These are phyloP conservation scores for Dactylellina parvicollis DNA, from an alignment of 2,329 filamentous ascomycete genomes.

Conservation along the genomic window DNA sequence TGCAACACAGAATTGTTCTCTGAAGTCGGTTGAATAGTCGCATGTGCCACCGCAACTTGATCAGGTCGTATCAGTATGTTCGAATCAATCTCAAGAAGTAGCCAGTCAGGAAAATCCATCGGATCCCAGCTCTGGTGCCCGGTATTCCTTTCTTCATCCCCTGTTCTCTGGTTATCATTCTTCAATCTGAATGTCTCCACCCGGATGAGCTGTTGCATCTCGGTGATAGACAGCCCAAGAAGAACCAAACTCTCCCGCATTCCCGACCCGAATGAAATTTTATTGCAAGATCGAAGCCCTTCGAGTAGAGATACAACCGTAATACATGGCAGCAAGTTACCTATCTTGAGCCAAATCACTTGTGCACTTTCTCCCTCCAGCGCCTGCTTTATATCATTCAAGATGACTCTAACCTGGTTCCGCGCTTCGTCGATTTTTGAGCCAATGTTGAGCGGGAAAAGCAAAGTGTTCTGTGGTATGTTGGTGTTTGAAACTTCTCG, in stretches of 20 bases:
- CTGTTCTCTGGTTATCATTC: constrained; percentile 54
- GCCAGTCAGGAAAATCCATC: constrained; percentile 67
- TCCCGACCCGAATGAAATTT: constrained; percentile 10
- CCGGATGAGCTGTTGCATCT: constrained; percentile 31
- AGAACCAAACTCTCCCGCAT: constrained; percentile 38
- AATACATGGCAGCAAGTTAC: constrained; percentile 30
- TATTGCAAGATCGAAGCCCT: constrained; percentile 30
- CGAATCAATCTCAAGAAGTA: constrained; percentile 73
- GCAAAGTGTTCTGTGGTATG: not conserved
- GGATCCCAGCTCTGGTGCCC: constrained; percentile 70
- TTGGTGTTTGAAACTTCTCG: not conserved
- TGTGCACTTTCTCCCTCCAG: constrained; percentile 3
- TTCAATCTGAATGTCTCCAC: constrained; percentile 34
- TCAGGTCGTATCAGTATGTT: constrained; percentile 70
- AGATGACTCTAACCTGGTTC: not conserved
- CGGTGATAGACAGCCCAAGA: constrained; percentile 28
- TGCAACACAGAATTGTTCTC: constrained; percentile 70
- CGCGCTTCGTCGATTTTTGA: constrained; percentile 18
- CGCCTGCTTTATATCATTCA: not conserved
- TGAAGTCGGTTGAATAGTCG: constrained; percentile 69
- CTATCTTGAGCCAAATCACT: constrained; percentile 21
- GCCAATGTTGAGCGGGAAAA: constrained; percentile 3
- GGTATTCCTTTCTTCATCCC: constrained; percentile 63
- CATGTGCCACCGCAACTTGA: constrained; percentile 71
- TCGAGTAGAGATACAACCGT: constrained; percentile 36